phyloP scores from a whole-genome alignment of 345 rosid genomes.

The Acer campestre region DNA sequence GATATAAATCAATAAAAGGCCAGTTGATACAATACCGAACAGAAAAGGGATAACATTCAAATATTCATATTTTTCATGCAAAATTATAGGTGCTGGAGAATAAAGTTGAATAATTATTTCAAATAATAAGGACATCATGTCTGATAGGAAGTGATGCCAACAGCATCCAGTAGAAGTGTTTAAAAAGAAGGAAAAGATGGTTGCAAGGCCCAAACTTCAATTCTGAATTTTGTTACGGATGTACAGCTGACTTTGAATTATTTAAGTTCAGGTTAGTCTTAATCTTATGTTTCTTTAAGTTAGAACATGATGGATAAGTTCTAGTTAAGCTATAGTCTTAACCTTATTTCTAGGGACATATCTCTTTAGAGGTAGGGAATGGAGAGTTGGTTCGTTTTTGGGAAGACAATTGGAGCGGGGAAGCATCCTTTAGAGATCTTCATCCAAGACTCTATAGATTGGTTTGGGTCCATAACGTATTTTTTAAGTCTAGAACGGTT shows the following conservation, averaged over 20 bases:
- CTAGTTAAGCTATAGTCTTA: too few species aligned
- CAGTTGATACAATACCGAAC: not conserved
- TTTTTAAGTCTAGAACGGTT: too few species aligned
- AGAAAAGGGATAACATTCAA: not conserved
- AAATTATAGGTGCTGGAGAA: not conserved
- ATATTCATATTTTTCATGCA: not conserved
- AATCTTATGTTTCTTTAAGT: not conserved
- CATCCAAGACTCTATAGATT: too few species aligned
- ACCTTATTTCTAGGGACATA: too few species aligned
- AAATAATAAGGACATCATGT: not conserved
- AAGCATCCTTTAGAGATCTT: too few species aligned
- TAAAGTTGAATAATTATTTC: not conserved
- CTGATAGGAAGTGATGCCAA: not conserved
- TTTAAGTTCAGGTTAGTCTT: not conserved
- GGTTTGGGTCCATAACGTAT: too few species aligned
- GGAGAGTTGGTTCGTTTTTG: too few species aligned
- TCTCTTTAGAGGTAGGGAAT: too few species aligned
- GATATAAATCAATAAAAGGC: constrained; percentile 23
- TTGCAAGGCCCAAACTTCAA: not conserved
- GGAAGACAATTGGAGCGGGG: too few species aligned
- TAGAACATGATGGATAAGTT: not conserved
- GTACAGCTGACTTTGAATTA: not conserved
- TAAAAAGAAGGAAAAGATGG: not conserved
- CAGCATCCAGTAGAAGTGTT: not conserved
- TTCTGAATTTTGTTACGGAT: not conserved